Base-by-base conservation (phyloP, 192 early-diverging fungal genomes). In the Umbelopsis ramanniana region DNA sequence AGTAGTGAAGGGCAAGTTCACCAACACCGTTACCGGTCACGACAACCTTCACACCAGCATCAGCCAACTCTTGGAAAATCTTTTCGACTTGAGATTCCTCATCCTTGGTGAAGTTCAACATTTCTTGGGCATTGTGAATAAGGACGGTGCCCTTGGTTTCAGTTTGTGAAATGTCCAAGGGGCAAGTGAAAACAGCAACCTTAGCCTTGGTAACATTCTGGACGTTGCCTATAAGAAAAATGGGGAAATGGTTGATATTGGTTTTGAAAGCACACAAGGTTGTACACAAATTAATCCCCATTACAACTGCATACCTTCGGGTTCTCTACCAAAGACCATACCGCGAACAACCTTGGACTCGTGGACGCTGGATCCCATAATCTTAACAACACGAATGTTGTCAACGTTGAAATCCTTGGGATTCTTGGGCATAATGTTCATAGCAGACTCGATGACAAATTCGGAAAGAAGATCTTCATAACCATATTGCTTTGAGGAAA, bases 91-190 rank as follows among this genome's bases (percentile, higher is more conserved):
- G 93, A 70, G 85, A 84, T 82, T 99, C 97, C 82, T 99, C 97
- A 67, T 92, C 97, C 82, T 95, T 95, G 57, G 91, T 93, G 81
- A 97, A 99, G 78, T 93, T 91, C 29, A 98, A 86, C 97, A 99
- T 98, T 79, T 98, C 97, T 63, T 87, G 82, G 52, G 97, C 97
- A 80, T 92, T 97, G 76, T 96, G 92, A 81, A 99, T 94, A 79
- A 99, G 86, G 53, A 99, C 97, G 19, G 97, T 99, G 60, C 97
- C 97, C 90, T 99, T 99, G 48, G 97, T 99, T 81, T 99, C 97
- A 33, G 97, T 99, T 81, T 95, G 90, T 9, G 92, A 84, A 57
- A 96, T 89, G 79, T 99, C 97, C 55, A 99, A 86, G 11, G 94
- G 89, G 80, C 95, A 99, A 17, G 93, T 90, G 79, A 95, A 99